Conservation (phyloP, 129 eudicot species). For the Pittosporum tobira region DNA sequence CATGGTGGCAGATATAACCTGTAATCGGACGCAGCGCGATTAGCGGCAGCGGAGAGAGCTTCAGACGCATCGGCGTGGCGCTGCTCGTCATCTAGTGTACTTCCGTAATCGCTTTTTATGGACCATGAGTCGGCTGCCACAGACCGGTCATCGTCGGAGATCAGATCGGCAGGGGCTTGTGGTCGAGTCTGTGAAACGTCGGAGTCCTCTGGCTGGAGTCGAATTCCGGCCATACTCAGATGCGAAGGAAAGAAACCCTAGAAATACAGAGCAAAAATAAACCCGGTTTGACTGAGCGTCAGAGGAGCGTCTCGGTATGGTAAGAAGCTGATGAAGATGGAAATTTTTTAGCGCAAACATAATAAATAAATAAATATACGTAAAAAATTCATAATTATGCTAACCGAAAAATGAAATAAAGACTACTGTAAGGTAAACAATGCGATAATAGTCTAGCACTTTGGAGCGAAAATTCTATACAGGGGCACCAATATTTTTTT, state of each 20-base stretch:
- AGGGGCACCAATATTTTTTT: too few species aligned
- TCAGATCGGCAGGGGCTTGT: slow-evolving; percentile 60
- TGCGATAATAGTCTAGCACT: too few species aligned
- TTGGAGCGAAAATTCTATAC: too few species aligned
- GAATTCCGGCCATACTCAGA: slow-evolving; percentile 74
- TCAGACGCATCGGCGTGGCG: slow-evolving; percentile 97
- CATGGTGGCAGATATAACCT: too few species aligned
- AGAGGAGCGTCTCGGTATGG: slow-evolving; percentile 12
- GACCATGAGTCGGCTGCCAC: too few species aligned
- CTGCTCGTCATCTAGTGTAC: slow-evolving; percentile 93
- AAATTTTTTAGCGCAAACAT: too few species aligned
- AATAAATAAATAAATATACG: too few species aligned
- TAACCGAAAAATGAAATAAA: too few species aligned
- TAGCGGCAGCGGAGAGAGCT: slow-evolving; percentile 35
- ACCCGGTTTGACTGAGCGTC: slow-evolving; percentile 8
- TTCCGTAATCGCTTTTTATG: slow-evolving; percentile 2
- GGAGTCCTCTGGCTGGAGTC: slow-evolving; percentile 66
- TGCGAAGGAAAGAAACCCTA: slow-evolving; percentile 53
- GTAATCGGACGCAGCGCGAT: slow-evolving; percentile 69
- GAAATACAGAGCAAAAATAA: slow-evolving; percentile 9
- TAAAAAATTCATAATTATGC: too few species aligned
- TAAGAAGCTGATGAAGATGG: slow-evolving; percentile 5
- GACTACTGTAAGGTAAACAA: too few species aligned
- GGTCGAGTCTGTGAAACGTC: slow-evolving; percentile 46
- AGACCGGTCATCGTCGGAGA: slow-evolving; percentile 42